Evolutionary conservation across 768 basidiomycete genomes (phyloP).

Genomic region (Lentinula guzmanii): DNA sequence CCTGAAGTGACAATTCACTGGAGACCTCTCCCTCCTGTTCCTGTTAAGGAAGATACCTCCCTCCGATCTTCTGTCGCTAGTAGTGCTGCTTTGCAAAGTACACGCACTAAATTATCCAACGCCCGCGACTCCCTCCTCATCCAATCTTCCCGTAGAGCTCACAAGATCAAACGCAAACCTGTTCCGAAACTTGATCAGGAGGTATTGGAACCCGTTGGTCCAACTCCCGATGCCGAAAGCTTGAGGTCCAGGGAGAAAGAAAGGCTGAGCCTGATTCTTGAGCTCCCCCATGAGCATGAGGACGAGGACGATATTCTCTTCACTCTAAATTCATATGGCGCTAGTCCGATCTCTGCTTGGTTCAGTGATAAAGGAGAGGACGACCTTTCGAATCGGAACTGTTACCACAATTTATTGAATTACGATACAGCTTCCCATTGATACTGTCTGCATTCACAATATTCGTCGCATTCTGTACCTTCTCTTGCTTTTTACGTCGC

Average conservation of each 20-base stretch:
- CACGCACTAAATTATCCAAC: neutral
- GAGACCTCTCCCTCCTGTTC: neutral
- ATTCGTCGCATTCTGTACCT: no score
- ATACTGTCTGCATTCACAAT: neutral
- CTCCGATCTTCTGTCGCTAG: neutral
- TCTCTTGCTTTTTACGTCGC: no score
- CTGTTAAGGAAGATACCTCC: neutral
- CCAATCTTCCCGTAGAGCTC: neutral
- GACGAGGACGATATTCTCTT: neutral
- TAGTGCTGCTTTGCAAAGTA: neutral
- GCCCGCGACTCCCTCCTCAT: slow-evolving; percentile 2
- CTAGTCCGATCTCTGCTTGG: neutral
- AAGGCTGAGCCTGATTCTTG: slow-evolving; percentile 7
- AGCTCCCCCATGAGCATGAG: neutral
- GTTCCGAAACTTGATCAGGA: neutral
- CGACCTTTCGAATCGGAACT: neutral
- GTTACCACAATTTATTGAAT: neutral
- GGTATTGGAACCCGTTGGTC: neutral
- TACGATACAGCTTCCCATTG: neutral
- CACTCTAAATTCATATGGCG: neutral
- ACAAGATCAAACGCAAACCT: slow-evolving; percentile 5
- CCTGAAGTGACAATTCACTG: neutral
- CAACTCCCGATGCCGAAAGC: neutral
- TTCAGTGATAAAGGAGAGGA: neutral
- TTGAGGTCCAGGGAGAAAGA: neutral